Percentiles rank a stretch among this genome's conserved stretches.
These are phyloP conservation scores for Saksenaea vasiformis DNA, from an alignment of 371 early-diverging fungal species.

Conservation along the genomic window DNA sequence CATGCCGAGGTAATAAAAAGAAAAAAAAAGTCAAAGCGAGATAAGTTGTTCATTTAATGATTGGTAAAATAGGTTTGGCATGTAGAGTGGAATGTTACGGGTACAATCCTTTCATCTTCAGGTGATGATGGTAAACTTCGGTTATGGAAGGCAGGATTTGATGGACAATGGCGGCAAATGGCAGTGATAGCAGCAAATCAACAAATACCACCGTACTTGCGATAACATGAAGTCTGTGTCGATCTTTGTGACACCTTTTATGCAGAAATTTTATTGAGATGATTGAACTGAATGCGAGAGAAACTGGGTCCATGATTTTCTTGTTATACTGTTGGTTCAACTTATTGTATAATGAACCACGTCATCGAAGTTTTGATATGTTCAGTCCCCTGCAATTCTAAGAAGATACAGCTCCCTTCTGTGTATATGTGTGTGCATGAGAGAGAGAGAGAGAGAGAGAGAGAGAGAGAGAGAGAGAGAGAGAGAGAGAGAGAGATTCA, in stretches of 20 bases:
- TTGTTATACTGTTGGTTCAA: no score
- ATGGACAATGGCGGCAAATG: conserved; percentile 74
- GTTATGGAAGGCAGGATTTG: conserved; percentile 79
- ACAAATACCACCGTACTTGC: conserved; percentile 13
- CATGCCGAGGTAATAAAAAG: conserved; percentile 59
- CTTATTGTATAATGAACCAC: no score
- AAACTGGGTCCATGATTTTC: no score
- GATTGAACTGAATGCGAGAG: conserved; percentile 9
- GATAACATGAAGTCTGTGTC: neutral
- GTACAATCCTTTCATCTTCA: conserved; percentile 85
- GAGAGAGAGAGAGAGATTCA: no score
- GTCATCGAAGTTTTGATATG: no score
- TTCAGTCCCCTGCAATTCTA: no score
- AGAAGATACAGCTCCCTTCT: no score
- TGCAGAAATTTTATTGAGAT: conserved; percentile 6
- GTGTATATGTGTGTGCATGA: no score
- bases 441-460: no score
- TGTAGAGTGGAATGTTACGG: conserved; percentile 93
- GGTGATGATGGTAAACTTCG: conserved; percentile 93
- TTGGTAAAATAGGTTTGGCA: conserved; percentile 72
- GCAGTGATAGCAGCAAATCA: conserved; percentile 58
- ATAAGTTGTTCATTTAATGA: conserved; percentile 12
- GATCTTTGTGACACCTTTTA: no score
- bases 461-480: no score
- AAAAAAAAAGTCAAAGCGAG: conserved; percentile 13